Evolutionary conservation across 23 red algal species (phyloP), one percentile per base, ranked within the genome.

Genomic region (Agarophyton chilense): DNA sequence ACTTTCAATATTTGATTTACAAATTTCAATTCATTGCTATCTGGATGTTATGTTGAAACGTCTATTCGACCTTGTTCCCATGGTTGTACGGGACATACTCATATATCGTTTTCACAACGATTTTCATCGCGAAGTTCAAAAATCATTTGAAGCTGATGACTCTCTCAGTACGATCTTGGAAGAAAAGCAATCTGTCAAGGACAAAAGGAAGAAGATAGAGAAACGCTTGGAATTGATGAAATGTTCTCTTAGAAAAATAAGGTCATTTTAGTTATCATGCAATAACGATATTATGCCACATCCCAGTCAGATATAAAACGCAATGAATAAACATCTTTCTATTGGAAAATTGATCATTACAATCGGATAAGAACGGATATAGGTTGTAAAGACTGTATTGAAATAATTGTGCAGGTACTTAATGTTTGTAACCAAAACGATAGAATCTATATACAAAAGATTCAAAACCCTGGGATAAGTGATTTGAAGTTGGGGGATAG

Each of bases 61-160:
- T 43, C 24, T 77, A 24, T 88, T 75, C 77, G 83, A 88, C 34
- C 19, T 88, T 0, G 55, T 76, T 74, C 83, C 83, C 0, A 73
- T 88, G 64, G 24, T 88, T 10, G 44, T 74, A 0, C 25, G 50
- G 4, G 67, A 76, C 31, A 70, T 26, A 31, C 64, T 88, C 31
- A 43, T 74, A 21, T 74, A 88, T 28, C 43, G 51, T 17, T 4
- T 78, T 25, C 1, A 78, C 25, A 43, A 52, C 6, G 40, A 14
- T 0, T 45, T 78, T 39, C 41, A 43, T 14, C 44, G 16, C 10
- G 19, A 11, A 18, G 41, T 78, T 21, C 41, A 52, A 14, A 36
- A 78, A 25, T 40, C 44, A 2, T 70, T 36, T 70, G 34, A 70
- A 21, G 32, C 34, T 41, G 64, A 70, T 70, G 64, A 70, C 22